Evolutionary conservation across 495 filamentous ascomycete species (phyloP).

Genomic region (Niebla homalea): DNA sequence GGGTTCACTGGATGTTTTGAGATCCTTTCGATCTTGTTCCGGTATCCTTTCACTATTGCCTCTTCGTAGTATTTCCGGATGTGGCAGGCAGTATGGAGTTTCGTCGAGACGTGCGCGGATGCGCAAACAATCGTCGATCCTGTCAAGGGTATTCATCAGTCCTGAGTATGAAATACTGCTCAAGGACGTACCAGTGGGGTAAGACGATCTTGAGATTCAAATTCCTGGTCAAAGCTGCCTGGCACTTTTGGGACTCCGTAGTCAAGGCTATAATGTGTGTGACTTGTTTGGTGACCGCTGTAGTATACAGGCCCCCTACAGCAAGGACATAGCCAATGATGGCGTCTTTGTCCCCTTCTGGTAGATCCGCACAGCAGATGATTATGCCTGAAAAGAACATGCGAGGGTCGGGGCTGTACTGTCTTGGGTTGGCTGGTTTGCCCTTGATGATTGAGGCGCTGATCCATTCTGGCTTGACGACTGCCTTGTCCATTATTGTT

Average conservation of each 20-base stretch:
- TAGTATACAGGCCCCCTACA: slow-evolving; percentile 70
- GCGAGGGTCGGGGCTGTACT: slow-evolving; percentile 78
- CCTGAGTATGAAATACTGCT: neutral
- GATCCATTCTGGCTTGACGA: slow-evolving; percentile 77
- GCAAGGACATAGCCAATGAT: slow-evolving; percentile 84
- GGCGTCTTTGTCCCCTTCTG: slow-evolving; percentile 77
- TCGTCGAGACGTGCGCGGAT: slow-evolving; percentile 82
- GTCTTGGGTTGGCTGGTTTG: slow-evolving; percentile 62
- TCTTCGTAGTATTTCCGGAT: slow-evolving; percentile 61
- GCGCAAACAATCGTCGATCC: slow-evolving; percentile 94
- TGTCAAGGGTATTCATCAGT: slow-evolving; percentile 24
- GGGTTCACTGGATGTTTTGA: slow-evolving; percentile 66
- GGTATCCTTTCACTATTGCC: slow-evolving; percentile 40
- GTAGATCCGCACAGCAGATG: slow-evolving; percentile 66
- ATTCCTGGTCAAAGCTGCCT: slow-evolving; percentile 45
- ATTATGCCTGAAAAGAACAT: slow-evolving; percentile 79
- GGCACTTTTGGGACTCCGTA: slow-evolving; percentile 59
- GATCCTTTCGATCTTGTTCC: slow-evolving; percentile 39
- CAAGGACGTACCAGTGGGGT: slow-evolving; percentile 65
- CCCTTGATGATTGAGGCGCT: slow-evolving; percentile 48
- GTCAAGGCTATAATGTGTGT: slow-evolving; percentile 86
- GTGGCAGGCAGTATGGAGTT: slow-evolving; percentile 70
- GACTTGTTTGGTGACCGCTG: slow-evolving; percentile 50
- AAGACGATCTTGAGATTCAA: slow-evolving; percentile 71
- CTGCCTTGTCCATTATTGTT: slow-evolving; percentile 51